These are phyloP conservation scores for Myxozyma mucilagina DNA, from an alignment of 805 yeast genomes.

Conservation along the genomic window DNA sequence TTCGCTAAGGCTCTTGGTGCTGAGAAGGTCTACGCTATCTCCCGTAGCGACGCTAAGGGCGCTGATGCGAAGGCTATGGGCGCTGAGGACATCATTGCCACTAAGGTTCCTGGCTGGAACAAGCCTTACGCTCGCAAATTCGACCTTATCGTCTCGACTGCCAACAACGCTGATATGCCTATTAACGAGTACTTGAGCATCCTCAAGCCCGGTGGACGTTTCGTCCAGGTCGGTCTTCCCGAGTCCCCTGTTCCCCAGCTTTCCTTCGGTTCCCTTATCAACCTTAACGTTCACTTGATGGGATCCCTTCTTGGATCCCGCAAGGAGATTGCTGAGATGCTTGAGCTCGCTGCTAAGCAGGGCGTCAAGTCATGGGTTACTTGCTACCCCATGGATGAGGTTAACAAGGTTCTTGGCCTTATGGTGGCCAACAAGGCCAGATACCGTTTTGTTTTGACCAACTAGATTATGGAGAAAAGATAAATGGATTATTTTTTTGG, in stretches of 20 bases:
- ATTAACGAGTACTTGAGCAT: slow-evolving; percentile 48
- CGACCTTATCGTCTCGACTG: slow-evolving; percentile 57
- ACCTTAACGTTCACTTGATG: slow-evolving; percentile 35
- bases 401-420: slow-evolving; percentile 25
- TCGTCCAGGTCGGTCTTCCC: slow-evolving; percentile 70
- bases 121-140: slow-evolving; percentile 40
- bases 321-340: slow-evolving; percentile 64
- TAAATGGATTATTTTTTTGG: not conserved
- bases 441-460: slow-evolving; percentile 29
- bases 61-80: slow-evolving; percentile 56
- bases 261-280: slow-evolving; percentile 30
- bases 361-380: slow-evolving; percentile 33
- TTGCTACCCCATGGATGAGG: slow-evolving; percentile 31
- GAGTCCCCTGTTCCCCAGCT: slow-evolving; percentile 33
- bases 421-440: slow-evolving; percentile 32
- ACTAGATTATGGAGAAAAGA: not conserved
- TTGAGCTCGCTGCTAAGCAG: slow-evolving; percentile 61
- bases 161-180: slow-evolving; percentile 47
- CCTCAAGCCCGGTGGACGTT: slow-evolving; percentile 59
- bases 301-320: slow-evolving; percentile 65
- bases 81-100: slow-evolving; percentile 56
- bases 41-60: slow-evolving; percentile 53
- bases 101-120: slow-evolving; percentile 46
- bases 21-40: slow-evolving; percentile 55
- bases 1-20: slow-evolving; percentile 65